Evolutionary conservation across 768 basidiomycete species (phyloP).

Genomic region (Rossbeevera mucosa): DNA sequence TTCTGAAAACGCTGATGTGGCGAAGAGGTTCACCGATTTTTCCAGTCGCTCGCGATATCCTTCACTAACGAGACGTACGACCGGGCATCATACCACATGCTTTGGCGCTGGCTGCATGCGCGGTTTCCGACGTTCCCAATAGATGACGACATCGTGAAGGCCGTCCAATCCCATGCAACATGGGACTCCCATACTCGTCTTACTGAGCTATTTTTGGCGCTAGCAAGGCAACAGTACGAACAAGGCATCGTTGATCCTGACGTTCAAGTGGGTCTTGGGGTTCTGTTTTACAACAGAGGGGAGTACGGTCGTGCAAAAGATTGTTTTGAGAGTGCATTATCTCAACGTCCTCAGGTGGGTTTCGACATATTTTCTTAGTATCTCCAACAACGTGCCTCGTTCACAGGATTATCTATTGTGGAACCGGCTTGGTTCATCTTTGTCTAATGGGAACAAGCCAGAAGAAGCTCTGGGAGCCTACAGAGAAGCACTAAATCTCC

Average conservation of each 20-base stretch:
- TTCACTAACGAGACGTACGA: constrained; percentile 95
- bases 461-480: constrained; percentile 92
- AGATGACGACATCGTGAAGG: constrained; percentile 51
- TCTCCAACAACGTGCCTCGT: background rate
- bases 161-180: constrained; percentile 50
- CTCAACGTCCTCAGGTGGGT: constrained; percentile 65
- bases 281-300: constrained; percentile 83
- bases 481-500: constrained; percentile 80
- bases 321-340: constrained; percentile 88
- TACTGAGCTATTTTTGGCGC: constrained; percentile 75
- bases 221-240: constrained; percentile 79
- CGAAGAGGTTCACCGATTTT: constrained; percentile 11
- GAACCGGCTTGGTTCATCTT: constrained; percentile 91
- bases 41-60: constrained; percentile 87
- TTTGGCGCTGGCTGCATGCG: constrained; percentile 79
- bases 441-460: constrained; percentile 91
- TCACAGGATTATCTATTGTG: constrained; percentile 84
- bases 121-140: constrained; percentile 56
- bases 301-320: constrained; percentile 90
- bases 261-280: constrained; percentile 89
- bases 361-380: background rate
- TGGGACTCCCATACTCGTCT: constrained; percentile 83
- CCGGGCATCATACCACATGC: constrained; percentile 75
- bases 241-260: constrained; percentile 77
- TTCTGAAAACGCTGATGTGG: background rate